A percentile compares a stretch with the other conserved stretches of the same genome.
Evolutionary conservation across 192 early-diverging fungal genomes (phyloP).

Genomic region (Chytriomyces sp.): DNA sequence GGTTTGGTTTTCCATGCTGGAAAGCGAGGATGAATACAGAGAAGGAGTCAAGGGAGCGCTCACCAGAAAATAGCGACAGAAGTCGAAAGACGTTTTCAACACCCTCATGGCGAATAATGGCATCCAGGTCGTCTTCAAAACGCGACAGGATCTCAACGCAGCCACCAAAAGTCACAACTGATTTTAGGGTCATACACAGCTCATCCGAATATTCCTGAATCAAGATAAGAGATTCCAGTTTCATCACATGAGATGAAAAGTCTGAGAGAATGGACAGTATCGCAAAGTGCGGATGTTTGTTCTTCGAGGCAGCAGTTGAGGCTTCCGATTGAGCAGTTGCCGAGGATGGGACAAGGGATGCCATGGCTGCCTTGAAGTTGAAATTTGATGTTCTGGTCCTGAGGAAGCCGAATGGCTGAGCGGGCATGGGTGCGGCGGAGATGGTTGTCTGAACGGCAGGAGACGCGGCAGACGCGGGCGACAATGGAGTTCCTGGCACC

Average conservation of each 20-base stretch:
- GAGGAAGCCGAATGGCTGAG: no score
- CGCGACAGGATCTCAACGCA: slow-evolving; percentile 42
- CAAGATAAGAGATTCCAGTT: not conserved
- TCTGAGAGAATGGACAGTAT: not conserved
- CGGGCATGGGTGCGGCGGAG: no score
- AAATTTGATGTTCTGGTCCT: no score
- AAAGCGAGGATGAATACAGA: not conserved
- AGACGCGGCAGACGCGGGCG: no score
- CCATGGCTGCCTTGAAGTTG: no score
- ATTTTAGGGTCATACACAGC: not conserved
- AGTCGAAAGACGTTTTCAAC: slow-evolving; percentile 1
- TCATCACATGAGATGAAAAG: not conserved
- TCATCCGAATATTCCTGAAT: not conserved
- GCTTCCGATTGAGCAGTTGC: no score
- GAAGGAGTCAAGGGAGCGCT: not conserved
- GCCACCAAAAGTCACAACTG: slow-evolving; percentile 1
- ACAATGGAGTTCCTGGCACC: no score
- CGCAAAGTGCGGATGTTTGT: not conserved
- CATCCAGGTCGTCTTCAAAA: slow-evolving; percentile 36
- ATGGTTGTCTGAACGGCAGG: no score
- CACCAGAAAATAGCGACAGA: slow-evolving; percentile 1
- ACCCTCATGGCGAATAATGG: slow-evolving; percentile 29
- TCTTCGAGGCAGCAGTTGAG: not conserved
- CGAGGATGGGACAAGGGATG: no score
- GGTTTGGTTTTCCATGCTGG: not conserved